Evolutionary conservation across 2,329 filamentous ascomycete species (phyloP).

Genomic region (Thelonectria rubi): DNA sequence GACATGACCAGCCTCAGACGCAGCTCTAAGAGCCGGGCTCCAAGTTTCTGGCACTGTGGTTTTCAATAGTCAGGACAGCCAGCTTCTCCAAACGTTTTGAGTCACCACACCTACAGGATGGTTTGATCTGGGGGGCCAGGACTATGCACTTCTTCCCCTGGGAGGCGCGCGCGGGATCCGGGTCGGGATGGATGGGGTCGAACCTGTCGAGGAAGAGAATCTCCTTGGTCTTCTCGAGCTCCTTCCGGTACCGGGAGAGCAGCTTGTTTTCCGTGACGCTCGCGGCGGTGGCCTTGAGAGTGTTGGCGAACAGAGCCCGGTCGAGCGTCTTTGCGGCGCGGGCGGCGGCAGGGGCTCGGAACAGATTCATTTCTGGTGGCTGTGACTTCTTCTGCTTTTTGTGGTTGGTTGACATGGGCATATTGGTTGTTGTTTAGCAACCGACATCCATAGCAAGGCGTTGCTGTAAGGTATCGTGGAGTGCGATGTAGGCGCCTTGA

Average conservation of each 20-base stretch:
- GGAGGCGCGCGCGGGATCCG: conserved; percentile 61
- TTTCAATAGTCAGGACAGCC: conserved; percentile 1
- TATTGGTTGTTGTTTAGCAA: conserved; percentile 7
- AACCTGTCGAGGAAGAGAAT: conserved; percentile 72
- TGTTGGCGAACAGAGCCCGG: conserved; percentile 82
- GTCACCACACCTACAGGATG: conserved; percentile 59
- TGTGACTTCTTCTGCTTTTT: conserved; percentile 40
- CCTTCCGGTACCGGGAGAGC: conserved; percentile 75
- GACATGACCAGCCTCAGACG: conserved; percentile 74
- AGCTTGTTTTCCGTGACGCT: conserved; percentile 78
- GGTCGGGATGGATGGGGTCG: conserved; percentile 69
- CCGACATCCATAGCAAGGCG: conserved; percentile 48
- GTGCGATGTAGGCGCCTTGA: conserved; percentile 34
- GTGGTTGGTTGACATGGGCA: background rate
- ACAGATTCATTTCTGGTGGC: conserved; percentile 62
- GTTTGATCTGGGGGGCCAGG: conserved; percentile 64
- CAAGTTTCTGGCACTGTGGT: conserved; percentile 71
- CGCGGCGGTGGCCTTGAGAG: conserved; percentile 79
- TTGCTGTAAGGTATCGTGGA: conserved; percentile 33
- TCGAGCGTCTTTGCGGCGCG: conserved; percentile 84
- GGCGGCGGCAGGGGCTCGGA: conserved; percentile 77
- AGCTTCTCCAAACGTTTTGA: no score
- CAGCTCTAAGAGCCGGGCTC: conserved; percentile 74
- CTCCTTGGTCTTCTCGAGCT: conserved; percentile 72
- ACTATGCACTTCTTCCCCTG: conserved; percentile 70